Conservation (phyloP, 176 grass and related monocot genomes). For the Carex scoparia region DNA sequence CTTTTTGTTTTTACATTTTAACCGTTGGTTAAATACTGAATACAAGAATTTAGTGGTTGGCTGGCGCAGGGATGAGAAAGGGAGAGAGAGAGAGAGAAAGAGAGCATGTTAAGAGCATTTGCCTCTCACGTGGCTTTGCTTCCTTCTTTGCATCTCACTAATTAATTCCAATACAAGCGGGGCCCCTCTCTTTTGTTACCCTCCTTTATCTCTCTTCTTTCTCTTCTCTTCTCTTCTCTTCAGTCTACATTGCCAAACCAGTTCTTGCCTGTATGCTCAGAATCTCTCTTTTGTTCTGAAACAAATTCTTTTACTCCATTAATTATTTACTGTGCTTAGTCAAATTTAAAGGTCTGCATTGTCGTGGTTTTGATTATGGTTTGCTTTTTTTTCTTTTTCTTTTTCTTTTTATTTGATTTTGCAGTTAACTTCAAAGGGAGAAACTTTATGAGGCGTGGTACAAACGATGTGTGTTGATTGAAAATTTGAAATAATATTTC, state of each 20-base stretch:
- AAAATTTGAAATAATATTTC: neutral
- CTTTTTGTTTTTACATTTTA: neutral
- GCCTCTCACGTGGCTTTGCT: constrained; percentile 31
- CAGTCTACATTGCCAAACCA: neutral
- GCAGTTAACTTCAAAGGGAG: neutral
- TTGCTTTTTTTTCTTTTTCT: neutral
- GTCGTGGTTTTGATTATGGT: neutral
- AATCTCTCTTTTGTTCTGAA: neutral
- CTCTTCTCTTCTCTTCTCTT: neutral
- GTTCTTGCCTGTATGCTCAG: neutral
- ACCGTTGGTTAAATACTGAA: neutral
- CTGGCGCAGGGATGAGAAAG: neutral
- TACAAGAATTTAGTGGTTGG: neutral
- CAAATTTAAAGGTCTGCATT: neutral
- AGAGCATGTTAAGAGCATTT: constrained; percentile 4
- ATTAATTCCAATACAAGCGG: neutral
- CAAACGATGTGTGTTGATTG: neutral
- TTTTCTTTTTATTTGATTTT: neutral
- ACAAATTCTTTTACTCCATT: neutral
- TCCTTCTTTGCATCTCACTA: constrained; percentile 15
- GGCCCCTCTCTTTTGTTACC: neutral
- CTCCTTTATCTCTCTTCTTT: neutral
- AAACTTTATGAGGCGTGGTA: neutral
- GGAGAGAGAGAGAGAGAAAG: neutral
- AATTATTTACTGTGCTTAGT: neutral